These are phyloP conservation scores for Calonectria hawksworthii DNA, from an alignment of 2,329 filamentous ascomycete genomes.

Conservation along the genomic window DNA sequence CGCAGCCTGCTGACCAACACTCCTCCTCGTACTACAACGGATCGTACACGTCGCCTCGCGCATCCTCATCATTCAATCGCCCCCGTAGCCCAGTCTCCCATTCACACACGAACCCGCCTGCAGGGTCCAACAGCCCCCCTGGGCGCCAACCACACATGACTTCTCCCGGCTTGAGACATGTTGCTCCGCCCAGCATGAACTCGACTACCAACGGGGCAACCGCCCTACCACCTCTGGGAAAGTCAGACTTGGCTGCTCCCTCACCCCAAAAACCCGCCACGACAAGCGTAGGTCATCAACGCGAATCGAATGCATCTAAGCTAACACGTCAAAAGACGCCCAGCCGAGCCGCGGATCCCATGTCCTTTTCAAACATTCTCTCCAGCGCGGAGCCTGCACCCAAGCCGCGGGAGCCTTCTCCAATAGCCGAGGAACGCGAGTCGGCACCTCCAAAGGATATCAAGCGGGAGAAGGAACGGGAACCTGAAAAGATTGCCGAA, in stretches of 20 bases:
- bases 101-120: constrained; percentile 60
- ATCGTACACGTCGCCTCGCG: constrained; percentile 63
- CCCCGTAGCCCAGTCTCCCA: constrained; percentile 66
- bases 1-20: constrained; percentile 58
- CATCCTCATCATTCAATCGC: constrained; percentile 56
- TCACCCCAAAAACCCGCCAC: constrained; percentile 57
- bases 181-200: constrained; percentile 53
- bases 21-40: constrained; percentile 63
- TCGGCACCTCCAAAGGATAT: constrained; percentile 34
- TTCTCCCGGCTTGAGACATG: constrained; percentile 64
- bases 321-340: constrained; percentile 67
- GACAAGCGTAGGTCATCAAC: constrained; percentile 52
- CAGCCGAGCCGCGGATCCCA: constrained; percentile 83
- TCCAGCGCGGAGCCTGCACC: constrained; percentile 80
- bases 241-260: constrained; percentile 57
- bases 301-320: constrained; percentile 17
- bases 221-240: constrained; percentile 52
- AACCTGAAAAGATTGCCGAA: constrained; percentile 26
- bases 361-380: constrained; percentile 97
- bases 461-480: constrained; percentile 35
- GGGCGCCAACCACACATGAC: constrained; percentile 57
- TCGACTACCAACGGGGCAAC: constrained; percentile 58
- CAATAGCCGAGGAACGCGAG: constrained; percentile 49
- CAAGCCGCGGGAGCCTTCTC: constrained; percentile 64
- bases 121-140: constrained; percentile 60